Evolutionary conservation across 371 early-diverging fungal species (phyloP).

Genomic region (Saksenaea oblongispora): DNA sequence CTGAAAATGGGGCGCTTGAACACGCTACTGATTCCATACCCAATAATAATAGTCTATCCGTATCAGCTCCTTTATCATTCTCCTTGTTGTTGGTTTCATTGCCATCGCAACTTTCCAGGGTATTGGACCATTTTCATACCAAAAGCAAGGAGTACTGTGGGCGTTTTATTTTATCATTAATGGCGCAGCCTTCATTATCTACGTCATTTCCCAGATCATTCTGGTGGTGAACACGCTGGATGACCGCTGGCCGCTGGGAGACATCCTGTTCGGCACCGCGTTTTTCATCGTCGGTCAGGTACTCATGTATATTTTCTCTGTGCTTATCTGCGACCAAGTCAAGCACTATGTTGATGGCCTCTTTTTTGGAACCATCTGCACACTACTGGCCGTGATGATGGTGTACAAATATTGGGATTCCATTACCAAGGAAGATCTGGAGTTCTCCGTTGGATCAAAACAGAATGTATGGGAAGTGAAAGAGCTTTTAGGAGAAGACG

Average conservation of each 20-base stretch:
- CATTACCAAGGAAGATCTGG: constrained; percentile 94
- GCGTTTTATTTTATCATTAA: constrained; percentile 82
- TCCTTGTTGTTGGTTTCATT: constrained; percentile 72
- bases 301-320: constrained; percentile 70
- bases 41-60: constrained; percentile 66
- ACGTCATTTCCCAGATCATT: constrained; percentile 85
- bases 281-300: constrained; percentile 86
- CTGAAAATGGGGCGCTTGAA: too few species aligned
- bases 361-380: constrained; percentile 88
- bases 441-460: constrained; percentile 88
- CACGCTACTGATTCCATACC: neutral
- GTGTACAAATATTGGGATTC: constrained; percentile 98
- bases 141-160: constrained; percentile 73
- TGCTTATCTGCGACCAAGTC: constrained; percentile 74
- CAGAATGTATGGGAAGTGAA: constrained; percentile 89
- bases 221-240: constrained; percentile 89
- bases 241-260: constrained; percentile 93
- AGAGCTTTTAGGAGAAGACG: constrained; percentile 62
- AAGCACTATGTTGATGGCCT: constrained; percentile 94
- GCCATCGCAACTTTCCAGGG: constrained; percentile 76
- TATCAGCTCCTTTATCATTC: constrained; percentile 72
- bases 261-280: constrained; percentile 79
- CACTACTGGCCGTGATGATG: constrained; percentile 94
- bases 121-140: constrained; percentile 58
- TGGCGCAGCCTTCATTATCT: constrained; percentile 75